Conservation (phyloP, 805 yeast species). For the Blastobotrys americana region DNA sequence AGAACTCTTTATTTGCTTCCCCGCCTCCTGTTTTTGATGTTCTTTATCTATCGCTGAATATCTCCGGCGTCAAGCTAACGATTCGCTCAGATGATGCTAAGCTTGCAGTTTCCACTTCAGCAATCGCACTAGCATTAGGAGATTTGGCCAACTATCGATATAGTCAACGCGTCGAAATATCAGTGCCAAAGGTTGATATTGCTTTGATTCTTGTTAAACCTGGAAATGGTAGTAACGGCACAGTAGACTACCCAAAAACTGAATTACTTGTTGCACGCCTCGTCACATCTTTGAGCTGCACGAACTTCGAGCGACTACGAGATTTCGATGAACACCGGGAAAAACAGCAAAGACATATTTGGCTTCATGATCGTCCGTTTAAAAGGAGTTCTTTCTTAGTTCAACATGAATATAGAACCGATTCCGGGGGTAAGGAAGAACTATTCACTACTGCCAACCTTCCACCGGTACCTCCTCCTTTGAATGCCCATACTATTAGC, state of each 20-base stretch:
- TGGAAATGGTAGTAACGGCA: too few relatives aligned
- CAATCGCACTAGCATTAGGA: slow-evolving; percentile 39
- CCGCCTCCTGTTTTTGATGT: slow-evolving; percentile 60
- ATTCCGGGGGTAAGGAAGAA: slow-evolving; percentile 45
- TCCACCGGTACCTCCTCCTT: slow-evolving; percentile 57
- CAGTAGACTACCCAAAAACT: not conserved
- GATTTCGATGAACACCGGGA: slow-evolving; percentile 40
- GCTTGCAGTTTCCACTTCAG: slow-evolving; percentile 23
- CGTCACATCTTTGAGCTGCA: slow-evolving; percentile 50
- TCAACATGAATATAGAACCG: slow-evolving; percentile 40
- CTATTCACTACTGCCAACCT: slow-evolving; percentile 56
- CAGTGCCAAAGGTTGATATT: slow-evolving; percentile 39
- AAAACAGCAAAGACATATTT: slow-evolving; percentile 58
- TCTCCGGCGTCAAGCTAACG: slow-evolving; percentile 41
- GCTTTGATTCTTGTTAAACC: not conserved
- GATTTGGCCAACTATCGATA: slow-evolving; percentile 68
- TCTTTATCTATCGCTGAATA: slow-evolving; percentile 50
- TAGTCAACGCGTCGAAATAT: slow-evolving; percentile 45
- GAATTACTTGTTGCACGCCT: slow-evolving; percentile 34
- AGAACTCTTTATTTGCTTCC: slow-evolving; percentile 59
- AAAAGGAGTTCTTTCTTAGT: slow-evolving; percentile 73
- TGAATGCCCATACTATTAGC: slow-evolving; percentile 44
- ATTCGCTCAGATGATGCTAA: slow-evolving; percentile 32
- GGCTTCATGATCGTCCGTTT: slow-evolving; percentile 71
- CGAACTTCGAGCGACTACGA: slow-evolving; percentile 51